A percentile compares a stretch with the other conserved stretches of the same genome.
Conservation (phyloP, 2,329 filamentous ascomycete genomes). For the Aspergillus bombycis region DNA sequence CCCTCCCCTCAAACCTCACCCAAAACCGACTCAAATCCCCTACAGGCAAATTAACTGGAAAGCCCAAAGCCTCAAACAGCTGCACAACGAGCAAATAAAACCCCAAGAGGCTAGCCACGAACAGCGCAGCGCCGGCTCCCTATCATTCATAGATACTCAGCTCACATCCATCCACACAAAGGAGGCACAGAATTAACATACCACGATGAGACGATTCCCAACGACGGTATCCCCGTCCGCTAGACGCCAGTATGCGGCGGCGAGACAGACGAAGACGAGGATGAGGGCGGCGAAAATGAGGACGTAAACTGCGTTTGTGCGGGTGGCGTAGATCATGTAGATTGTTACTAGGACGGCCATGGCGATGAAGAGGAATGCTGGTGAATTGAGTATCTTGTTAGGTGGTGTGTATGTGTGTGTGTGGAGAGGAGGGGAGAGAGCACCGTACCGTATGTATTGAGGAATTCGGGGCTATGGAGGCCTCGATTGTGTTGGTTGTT, state of each 20-base stretch:
- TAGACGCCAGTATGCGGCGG: constrained; percentile 62
- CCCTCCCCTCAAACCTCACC: not conserved
- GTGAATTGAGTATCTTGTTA: not conserved
- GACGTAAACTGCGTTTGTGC: constrained; percentile 73
- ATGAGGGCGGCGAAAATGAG: constrained; percentile 69
- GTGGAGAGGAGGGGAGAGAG: not conserved
- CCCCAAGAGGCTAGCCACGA: constrained; percentile 52
- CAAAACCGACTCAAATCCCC: constrained; percentile 31
- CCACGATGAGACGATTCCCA: not conserved
- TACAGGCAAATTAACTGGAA: constrained; percentile 55
- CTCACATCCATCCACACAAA: fast-evolving
- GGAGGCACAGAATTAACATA: not conserved
- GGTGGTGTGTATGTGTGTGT: not conserved
- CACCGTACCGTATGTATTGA: constrained; percentile 28
- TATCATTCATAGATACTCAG: not conserved
- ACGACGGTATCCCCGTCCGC: constrained; percentile 43
- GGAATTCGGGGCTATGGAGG: constrained; percentile 24
- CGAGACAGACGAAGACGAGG: constrained; percentile 61
- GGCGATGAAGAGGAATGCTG: constrained; percentile 63
- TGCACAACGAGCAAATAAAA: constrained; percentile 61
- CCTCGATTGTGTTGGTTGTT: constrained; percentile 26
- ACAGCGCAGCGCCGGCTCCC: constrained; percentile 30
- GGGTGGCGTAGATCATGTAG: constrained; percentile 69
- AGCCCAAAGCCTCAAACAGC: constrained; percentile 56
- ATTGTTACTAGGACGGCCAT: constrained; percentile 70